Evolutionary conservation across 148 eudicot genomes (phyloP).

Genomic region (Camellia lanceoleosa): DNA sequence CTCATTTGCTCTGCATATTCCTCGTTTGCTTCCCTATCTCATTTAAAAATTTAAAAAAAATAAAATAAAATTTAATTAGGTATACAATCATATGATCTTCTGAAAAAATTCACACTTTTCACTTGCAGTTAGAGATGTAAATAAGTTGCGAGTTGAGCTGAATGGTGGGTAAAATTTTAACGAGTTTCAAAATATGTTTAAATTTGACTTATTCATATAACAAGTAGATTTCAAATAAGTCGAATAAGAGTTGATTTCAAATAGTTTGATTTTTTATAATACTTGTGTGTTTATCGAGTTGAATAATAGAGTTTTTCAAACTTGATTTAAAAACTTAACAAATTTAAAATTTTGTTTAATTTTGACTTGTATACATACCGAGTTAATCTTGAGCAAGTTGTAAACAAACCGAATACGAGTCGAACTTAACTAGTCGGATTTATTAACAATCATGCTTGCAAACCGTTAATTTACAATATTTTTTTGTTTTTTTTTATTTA

Average conservation of each 20-base stretch:
- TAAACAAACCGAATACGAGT: neutral
- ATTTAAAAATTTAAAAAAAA: neutral
- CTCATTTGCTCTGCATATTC: slow-evolving; percentile 40
- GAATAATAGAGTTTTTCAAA: too few relatives aligned
- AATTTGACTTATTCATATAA: neutral
- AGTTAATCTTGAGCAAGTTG: neutral
- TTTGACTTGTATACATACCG: neutral
- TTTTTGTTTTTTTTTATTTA: neutral
- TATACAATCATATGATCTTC: neutral
- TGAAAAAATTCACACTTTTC: neutral
- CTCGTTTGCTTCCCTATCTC: slow-evolving; percentile 63
- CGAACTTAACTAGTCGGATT: neutral
- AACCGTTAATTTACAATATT: neutral
- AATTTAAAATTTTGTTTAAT: neutral
- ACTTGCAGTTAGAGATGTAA: neutral
- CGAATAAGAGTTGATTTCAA: neutral
- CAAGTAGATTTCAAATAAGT: neutral
- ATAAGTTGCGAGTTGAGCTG: neutral
- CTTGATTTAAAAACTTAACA: too few relatives aligned
- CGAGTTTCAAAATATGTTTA: neutral
- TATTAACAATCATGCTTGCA: neutral
- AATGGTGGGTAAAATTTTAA: neutral
- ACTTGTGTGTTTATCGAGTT: neutral
- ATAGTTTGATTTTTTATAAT: neutral
- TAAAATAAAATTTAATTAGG: too few relatives aligned